Evolutionary conservation across 495 filamentous ascomycete species (phyloP), one percentile per base, ranked within the genome.

Genomic region (Schizothecium vesticola): DNA sequence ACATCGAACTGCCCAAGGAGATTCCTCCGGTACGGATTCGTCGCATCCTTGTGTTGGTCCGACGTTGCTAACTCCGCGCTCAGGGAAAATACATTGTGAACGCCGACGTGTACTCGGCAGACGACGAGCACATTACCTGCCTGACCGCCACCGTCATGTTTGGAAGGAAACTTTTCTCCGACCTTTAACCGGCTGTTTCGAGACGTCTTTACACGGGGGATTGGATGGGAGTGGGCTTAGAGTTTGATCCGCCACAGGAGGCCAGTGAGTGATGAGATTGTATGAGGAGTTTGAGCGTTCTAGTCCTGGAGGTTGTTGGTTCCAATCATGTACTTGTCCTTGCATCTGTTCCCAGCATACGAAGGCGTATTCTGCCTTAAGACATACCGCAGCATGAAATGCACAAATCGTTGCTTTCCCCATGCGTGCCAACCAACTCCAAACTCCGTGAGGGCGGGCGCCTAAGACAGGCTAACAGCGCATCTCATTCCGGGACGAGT

Each of bases 81-180:
- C 70, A 97, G 94, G 95, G 95, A 76, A 91, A 86, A 74, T 99
- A 97, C 84, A 89, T 85, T 29, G 95, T 98, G 56, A 78, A 86
- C 16, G 95, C 94, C 58, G 91, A 99, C 78, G 96, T 94, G 61
- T 89, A 86, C 76, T 91, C 83, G 70, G 79, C 80, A 25, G 89
- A 94, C 61, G 80, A 84, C 43, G 78, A 85, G 60, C 86, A 86
- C 72, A 89, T 99, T 68, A 94, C 92, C 64, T 99, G 95, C 78
- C 80, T 99, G 67, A 86, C 87, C 60, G 93, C 91, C 9, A 80
- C 76, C 0, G 85, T 94, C 58, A 65, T 72, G 5, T 93, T 93
- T 73, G 78, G 81, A 57, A 67, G 58, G 62, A 73, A 65, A 22
- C 68, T 62, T 10, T 69, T 68, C 22, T 43, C 72, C 16, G 76